A percentile compares a stretch with the other conserved stretches of the same genome.
Evolutionary conservation across 78 protist species (phyloP).

Genomic region (Ministeria vibrans): DNA sequence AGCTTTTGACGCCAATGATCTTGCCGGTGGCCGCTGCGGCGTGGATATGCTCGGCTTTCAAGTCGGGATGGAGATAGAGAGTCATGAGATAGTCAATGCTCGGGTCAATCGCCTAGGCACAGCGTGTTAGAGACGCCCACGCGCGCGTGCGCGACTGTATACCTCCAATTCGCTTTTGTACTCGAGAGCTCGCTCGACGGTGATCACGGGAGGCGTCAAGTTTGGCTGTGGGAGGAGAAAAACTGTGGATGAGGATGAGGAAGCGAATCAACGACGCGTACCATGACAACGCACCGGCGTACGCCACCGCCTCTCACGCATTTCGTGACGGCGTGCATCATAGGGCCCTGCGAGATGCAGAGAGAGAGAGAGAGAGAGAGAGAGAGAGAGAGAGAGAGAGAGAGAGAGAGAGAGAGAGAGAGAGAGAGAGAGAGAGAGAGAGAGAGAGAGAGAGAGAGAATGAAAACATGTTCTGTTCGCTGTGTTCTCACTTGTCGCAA

Average conservation of each 20-base stretch:
- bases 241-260: neutral
- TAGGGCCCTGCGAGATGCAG: neutral
- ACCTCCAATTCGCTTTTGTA: neutral
- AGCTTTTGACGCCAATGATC: constrained; percentile 18
- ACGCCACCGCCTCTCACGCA: neutral
- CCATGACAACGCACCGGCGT: constrained; percentile 12
- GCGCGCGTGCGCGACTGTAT: too few species aligned
- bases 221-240: constrained; percentile 1
- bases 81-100: constrained; percentile 13
- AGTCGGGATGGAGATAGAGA: constrained; percentile 2
- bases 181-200: neutral
- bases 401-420: too few species aligned
- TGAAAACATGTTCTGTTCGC: too few species aligned
- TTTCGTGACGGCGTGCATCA: constrained; percentile 6
- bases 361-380: too few species aligned
- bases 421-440: too few species aligned
- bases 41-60: constrained; percentile 2
- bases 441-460: too few species aligned
- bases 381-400: too few species aligned
- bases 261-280: neutral
- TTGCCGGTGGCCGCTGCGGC: constrained; percentile 3
- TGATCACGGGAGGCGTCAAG: constrained; percentile 14
- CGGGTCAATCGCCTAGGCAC: too few species aligned
- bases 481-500: too few species aligned
- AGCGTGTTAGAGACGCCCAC: too few species aligned